phyloP scores from a whole-genome alignment of 2,329 filamentous ascomycete species.

The Paecilomyces fulvus region DNA sequence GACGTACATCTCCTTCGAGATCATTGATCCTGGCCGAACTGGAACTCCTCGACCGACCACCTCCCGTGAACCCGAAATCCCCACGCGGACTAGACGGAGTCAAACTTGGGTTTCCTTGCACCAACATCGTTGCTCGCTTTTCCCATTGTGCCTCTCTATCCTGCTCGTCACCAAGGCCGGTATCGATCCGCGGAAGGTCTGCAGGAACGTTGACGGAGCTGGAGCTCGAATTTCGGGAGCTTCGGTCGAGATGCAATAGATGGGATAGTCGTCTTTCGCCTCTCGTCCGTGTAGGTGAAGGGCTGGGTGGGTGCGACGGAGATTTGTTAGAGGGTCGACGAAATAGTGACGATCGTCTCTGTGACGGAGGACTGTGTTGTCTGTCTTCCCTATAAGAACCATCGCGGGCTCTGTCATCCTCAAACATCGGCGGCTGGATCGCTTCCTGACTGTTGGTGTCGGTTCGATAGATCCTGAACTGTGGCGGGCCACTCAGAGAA shows the following conservation, averaged over 20 bases:
- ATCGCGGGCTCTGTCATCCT: constrained; percentile 25
- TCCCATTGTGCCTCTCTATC: constrained; percentile 76
- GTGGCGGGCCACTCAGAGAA: constrained; percentile 38
- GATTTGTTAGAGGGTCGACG: constrained; percentile 19
- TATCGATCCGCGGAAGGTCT: constrained; percentile 66
- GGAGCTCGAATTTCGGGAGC: constrained; percentile 24
- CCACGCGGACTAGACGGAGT: constrained; percentile 25
- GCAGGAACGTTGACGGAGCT: constrained; percentile 62
- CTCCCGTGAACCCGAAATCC: constrained; percentile 8
- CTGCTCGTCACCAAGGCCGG: constrained; percentile 40
- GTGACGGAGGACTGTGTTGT: constrained; percentile 16
- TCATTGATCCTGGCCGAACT: constrained; percentile 24
- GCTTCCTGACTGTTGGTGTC: constrained; percentile 74
- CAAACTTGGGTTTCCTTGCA: constrained; percentile 46
- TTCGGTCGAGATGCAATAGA: constrained; percentile 27
- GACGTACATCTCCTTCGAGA: constrained; percentile 28
- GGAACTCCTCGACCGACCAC: constrained; percentile 21
- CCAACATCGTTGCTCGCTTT: constrained; percentile 82
- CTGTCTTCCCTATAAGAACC: constrained; percentile 1
- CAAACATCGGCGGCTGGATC: constrained; percentile 59
- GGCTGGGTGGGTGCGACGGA: constrained; percentile 15
- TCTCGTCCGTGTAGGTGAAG: constrained; percentile 17
- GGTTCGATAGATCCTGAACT: constrained; percentile 76
- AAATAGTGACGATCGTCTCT: constrained; percentile 25
- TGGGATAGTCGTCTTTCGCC: constrained; percentile 25